Evolutionary conservation across 2,329 filamentous ascomycete species (phyloP).

Genomic region (Akanthomyces lecanii): DNA sequence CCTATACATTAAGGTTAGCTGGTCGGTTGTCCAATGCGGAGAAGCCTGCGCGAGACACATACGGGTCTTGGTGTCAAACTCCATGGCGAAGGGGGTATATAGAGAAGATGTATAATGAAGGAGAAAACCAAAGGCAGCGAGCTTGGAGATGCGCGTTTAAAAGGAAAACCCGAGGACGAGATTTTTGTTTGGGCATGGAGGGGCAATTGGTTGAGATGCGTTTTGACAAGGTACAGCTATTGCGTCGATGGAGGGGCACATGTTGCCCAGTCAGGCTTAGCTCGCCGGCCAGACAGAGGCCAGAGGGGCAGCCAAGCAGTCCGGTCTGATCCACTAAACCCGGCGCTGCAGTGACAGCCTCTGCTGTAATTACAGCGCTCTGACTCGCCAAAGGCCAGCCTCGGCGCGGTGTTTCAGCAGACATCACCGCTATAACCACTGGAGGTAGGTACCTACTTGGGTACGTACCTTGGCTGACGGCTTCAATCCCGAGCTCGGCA

Average conservation of each 20-base stretch:
- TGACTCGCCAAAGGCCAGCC: neutral
- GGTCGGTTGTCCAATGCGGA: neutral
- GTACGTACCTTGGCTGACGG: neutral
- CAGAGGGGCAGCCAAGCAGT: neutral
- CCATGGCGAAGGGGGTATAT: slow-evolving; percentile 46
- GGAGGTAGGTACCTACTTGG: neutral
- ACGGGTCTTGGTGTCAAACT: slow-evolving; percentile 72
- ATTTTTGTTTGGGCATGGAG: slow-evolving; percentile 14
- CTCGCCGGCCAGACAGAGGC: neutral
- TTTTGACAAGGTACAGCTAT: slow-evolving; percentile 1
- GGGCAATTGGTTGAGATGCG: slow-evolving; percentile 15
- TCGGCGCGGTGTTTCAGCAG: neutral
- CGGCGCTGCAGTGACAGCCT: neutral
- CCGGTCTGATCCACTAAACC: neutral
- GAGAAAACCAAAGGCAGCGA: neutral
- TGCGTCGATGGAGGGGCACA: slow-evolving; percentile 13
- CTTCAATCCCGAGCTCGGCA: neutral
- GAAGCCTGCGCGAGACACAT: slow-evolving; percentile 29
- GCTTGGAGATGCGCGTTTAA: slow-evolving; percentile 11
- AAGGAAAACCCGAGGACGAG: slow-evolving; percentile 1
- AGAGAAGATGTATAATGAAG: neutral
- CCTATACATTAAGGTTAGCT: slow-evolving; percentile 44
- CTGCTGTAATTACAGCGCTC: neutral
- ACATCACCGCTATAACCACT: neutral
- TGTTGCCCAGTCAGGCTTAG: neutral